Conservation (phyloP, 179 eudicot genomes). For the Beta corolliflora region DNA sequence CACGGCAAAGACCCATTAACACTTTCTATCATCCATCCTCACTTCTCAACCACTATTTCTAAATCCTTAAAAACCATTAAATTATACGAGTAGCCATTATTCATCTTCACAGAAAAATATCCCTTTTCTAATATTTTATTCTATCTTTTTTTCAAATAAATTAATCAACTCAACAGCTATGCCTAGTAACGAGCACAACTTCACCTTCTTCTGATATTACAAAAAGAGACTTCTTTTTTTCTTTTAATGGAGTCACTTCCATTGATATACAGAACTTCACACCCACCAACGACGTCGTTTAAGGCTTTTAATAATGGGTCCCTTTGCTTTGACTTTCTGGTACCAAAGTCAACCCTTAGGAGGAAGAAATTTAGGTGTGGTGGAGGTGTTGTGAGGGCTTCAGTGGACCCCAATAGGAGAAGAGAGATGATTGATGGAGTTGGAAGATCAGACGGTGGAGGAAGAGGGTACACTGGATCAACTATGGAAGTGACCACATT, state of each 20-base stretch:
- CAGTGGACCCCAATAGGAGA: slow-evolving; percentile 37
- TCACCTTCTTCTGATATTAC: too few relatives aligned
- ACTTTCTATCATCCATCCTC: neutral
- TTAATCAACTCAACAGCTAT: neutral
- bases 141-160: too few relatives aligned
- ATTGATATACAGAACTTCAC: slow-evolving; percentile 50
- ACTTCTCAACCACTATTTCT: neutral
- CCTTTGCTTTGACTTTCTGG: slow-evolving; percentile 22
- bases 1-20: neutral
- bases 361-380: slow-evolving; percentile 22
- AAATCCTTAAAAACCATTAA: neutral
- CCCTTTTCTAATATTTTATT: too few relatives aligned
- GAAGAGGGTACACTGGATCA: slow-evolving; percentile 52
- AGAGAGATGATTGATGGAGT: slow-evolving; percentile 43
- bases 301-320: slow-evolving; percentile 28
- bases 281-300: slow-evolving; percentile 55
- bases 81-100: too few relatives aligned
- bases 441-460: slow-evolving; percentile 36
- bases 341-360: slow-evolving; percentile 27
- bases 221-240: too few relatives aligned
- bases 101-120: too few relatives aligned
- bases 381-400: slow-evolving; percentile 35
- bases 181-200: neutral
- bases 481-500: slow-evolving; percentile 92
- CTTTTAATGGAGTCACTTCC: slow-evolving; percentile 61